Base-by-base conservation (phyloP, 164 flowering plant genomes). In the Macadamia integrifolia region DNA sequence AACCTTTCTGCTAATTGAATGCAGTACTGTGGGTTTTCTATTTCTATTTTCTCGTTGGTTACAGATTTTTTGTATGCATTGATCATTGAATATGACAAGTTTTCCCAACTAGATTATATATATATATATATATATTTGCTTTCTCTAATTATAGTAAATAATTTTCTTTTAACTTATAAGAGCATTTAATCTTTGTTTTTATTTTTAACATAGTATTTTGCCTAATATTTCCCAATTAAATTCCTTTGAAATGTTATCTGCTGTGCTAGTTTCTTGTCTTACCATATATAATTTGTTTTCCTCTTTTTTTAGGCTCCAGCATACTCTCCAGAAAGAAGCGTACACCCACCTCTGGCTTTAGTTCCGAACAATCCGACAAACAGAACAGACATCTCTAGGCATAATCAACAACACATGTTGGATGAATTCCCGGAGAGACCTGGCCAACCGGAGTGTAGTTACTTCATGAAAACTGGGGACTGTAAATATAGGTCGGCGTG, bases 391-490 rank as follows among this genome's bases (percentile, higher is more conserved):
- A 66, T 64, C 57, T 75, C 81, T 67, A 12, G 66, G 18, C 83
- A 69, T 55, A 79, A 71, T 66, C 85, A 75, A n/a, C 84, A 60
- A 44, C 87, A 78, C 61, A 72, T 71, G 68, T 75, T 64, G 93
- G 50, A 88, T 32, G 96, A 88, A 70, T 93, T 75, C 69, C 98
- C 98, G 15, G 89, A 91, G 76, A 84, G 97, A 61, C 97, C 98
- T 56, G 94, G 94, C 43, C 88, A 91, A 73, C 85, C 88, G 46
- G 93, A 88, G 52, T 93, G 97, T 83, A 83, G 78, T 69, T 87
- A 79, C 77, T 93, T 72, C 76, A 17, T 90, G 66, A 91, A 80
- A 86, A 86, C 82, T 65, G 98, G 98, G 53, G 86, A 88, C 75
- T 93, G 98, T 70, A 93, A 91, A 83, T 91, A 75, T 76, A 82